These are phyloP conservation scores for Geotrichum cucujoidarum DNA, from an alignment of 1,139 yeast genomes.

Conservation along the genomic window DNA sequence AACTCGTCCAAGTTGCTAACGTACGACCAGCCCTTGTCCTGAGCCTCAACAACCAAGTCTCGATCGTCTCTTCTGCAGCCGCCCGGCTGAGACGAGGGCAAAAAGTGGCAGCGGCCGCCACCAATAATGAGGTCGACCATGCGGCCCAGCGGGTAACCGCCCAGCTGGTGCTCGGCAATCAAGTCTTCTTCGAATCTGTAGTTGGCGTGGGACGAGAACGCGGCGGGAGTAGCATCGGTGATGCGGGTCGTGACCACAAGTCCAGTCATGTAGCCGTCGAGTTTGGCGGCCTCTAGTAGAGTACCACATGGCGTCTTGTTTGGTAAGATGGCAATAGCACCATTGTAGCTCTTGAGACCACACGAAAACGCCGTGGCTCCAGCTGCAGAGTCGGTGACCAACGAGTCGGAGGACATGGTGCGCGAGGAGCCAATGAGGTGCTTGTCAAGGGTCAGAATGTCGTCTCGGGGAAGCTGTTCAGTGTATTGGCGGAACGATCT, in stretches of 20 bases:
- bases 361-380: slow-evolving; percentile 91
- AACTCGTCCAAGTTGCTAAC: slow-evolving; percentile 54
- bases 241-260: slow-evolving; percentile 81
- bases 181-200: slow-evolving; percentile 69
- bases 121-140: slow-evolving; percentile 80
- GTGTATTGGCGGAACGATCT: slow-evolving; percentile 61
- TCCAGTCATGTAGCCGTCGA: slow-evolving; percentile 73
- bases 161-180: slow-evolving; percentile 82
- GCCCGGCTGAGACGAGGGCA: slow-evolving; percentile 36
- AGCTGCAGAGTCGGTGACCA: slow-evolving; percentile 87
- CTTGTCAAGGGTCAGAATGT: slow-evolving; percentile 56
- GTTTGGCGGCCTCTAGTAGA: slow-evolving; percentile 73
- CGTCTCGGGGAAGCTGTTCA: slow-evolving; percentile 48
- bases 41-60: slow-evolving; percentile 59
- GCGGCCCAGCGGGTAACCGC: slow-evolving; percentile 69
- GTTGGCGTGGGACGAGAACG: slow-evolving; percentile 73
- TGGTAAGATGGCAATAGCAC: slow-evolving; percentile 74
- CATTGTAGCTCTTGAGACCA: slow-evolving; percentile 72
- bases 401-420: slow-evolving; percentile 65
- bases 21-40: slow-evolving; percentile 58
- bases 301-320: slow-evolving; percentile 67
- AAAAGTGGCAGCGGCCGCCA: slow-evolving; percentile 80
- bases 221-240: slow-evolving; percentile 87
- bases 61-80: slow-evolving; percentile 68
- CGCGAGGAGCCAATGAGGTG: slow-evolving; percentile 71